These are phyloP conservation scores for Saprolegnia parasitica DNA, from an alignment of 352 stramenopile species.

Conservation along the genomic window DNA sequence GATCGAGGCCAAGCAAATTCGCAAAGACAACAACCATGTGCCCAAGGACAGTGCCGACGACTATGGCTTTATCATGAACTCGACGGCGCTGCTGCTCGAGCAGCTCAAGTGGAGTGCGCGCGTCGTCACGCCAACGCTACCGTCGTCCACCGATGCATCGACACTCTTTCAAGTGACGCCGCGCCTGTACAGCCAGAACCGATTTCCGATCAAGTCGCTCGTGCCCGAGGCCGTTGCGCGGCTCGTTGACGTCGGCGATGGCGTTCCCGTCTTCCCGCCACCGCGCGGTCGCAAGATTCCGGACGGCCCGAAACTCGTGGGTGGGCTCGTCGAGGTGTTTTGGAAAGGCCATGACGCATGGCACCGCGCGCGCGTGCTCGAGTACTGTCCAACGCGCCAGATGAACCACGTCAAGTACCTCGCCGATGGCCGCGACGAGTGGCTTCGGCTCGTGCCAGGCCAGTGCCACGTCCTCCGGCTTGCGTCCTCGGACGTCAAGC, in stretches of 20 bases:
- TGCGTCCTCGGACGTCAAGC: constrained; percentile 48
- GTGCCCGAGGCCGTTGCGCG: constrained; percentile 36
- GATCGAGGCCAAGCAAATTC: constrained; percentile 61
- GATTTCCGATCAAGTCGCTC: constrained; percentile 38
- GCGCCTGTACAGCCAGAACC: constrained; percentile 35
- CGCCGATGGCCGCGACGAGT: constrained; percentile 52
- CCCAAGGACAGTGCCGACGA: constrained; percentile 36
- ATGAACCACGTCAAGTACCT: constrained; percentile 70
- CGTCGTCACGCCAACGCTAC: constrained; percentile 33
- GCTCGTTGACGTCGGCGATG: constrained; percentile 40
- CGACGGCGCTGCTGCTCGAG: constrained; percentile 54
- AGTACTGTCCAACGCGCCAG: constrained; percentile 57
- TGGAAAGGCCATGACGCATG: constrained; percentile 61
- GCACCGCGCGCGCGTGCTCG: constrained; percentile 60
- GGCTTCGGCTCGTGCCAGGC: constrained; percentile 42
- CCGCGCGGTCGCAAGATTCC: constrained; percentile 27
- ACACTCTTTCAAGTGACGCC: constrained; percentile 26
- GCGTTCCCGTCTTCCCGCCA: constrained; percentile 42
- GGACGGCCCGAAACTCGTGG: constrained; percentile 40
- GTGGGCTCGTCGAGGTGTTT: constrained; percentile 73
- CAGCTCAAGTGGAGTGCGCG: constrained; percentile 34
- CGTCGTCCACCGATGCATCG: constrained; percentile 33
- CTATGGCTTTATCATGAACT: constrained; percentile 73
- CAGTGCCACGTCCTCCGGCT: constrained; percentile 74
- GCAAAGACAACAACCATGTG: constrained; percentile 50